Evolutionary conservation across 2,329 filamentous ascomycete species (phyloP).

Genomic region (Plenodomus biglobosus): DNA sequence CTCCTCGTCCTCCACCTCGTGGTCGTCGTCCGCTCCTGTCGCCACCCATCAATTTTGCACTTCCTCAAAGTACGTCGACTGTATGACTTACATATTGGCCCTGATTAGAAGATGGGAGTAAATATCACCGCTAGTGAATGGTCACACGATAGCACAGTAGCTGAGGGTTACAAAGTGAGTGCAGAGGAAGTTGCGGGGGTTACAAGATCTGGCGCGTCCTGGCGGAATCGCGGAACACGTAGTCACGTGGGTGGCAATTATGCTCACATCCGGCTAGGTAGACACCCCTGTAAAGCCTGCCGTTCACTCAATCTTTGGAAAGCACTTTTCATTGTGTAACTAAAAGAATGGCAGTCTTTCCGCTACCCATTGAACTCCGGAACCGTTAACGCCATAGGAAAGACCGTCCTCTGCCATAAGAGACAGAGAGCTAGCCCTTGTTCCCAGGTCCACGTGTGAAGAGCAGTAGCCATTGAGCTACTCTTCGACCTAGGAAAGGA

Average conservation of each 20-base stretch:
- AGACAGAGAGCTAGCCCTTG: too few relatives aligned
- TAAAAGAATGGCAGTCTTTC: not conserved
- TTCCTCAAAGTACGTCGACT: not conserved
- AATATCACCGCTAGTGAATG: too few relatives aligned
- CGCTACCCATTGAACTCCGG: not conserved
- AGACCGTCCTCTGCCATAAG: too few relatives aligned
- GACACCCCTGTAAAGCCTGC: not conserved
- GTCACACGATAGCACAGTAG: not conserved
- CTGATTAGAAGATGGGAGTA: too few relatives aligned
- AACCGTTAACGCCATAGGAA: not conserved
- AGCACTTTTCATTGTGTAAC: not conserved
- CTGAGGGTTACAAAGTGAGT: not conserved
- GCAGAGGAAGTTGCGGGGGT: constrained; percentile 9
- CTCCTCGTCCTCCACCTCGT: not conserved
- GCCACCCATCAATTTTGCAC: constrained; percentile 23
- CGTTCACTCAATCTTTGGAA: not conserved
- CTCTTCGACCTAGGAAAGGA: too few relatives aligned
- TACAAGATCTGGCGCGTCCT: constrained; percentile 17
- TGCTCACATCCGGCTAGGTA: constrained; percentile 8
- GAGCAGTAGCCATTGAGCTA: too few relatives aligned
- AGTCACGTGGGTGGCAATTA: constrained; percentile 39
- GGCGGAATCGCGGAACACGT: constrained; percentile 13
- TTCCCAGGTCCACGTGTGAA: too few relatives aligned
- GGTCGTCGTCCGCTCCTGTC: constrained; percentile 36
- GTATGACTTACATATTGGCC: too few relatives aligned